Percentiles rank a stretch among this genome's conserved stretches.
phyloP scores from a whole-genome alignment of 441 rosid genomes.

The Jatropha podagrica region DNA sequence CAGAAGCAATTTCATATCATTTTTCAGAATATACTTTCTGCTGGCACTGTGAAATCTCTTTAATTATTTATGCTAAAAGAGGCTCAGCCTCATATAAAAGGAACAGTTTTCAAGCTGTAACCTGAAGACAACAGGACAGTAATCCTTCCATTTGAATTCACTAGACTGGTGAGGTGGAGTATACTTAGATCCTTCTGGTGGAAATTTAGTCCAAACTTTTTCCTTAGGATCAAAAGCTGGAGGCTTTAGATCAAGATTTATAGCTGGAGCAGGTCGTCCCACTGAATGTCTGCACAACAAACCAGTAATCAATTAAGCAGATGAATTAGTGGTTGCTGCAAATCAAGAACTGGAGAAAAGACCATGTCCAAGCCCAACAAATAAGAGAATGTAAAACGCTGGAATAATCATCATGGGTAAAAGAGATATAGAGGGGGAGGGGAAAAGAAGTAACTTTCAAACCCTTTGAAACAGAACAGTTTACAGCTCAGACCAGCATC shows the following conservation, averaged over 20 bases:
- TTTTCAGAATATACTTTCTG: neutral
- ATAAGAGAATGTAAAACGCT: neutral
- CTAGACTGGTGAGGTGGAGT: constrained; percentile 97
- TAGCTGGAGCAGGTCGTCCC: constrained; percentile 88
- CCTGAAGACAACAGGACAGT: constrained; percentile 99
- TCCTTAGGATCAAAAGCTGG: constrained; percentile 94
- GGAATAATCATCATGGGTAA: neutral
- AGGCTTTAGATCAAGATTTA: constrained; percentile 80
- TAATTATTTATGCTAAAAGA: neutral
- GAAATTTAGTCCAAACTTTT: constrained; percentile 96
- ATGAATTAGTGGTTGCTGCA: neutral
- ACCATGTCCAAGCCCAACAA: neutral
- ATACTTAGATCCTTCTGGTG: constrained; percentile 87
- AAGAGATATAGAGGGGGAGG: neutral
- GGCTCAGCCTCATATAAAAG: constrained; percentile 11
- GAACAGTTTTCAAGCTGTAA: constrained; percentile 24
- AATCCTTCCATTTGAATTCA: constrained; percentile 97
- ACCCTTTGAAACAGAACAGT: neutral
- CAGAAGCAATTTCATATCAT: neutral
- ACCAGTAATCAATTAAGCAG: constrained; percentile 7
- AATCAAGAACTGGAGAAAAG: neutral
- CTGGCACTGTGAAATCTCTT: neutral
- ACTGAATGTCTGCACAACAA: constrained; percentile 69
- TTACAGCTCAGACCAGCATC: neutral
- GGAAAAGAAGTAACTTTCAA: neutral